Evolutionary conservation across 1,139 yeast species (phyloP).

Genomic region (Saccharomyces hybrid): DNA sequence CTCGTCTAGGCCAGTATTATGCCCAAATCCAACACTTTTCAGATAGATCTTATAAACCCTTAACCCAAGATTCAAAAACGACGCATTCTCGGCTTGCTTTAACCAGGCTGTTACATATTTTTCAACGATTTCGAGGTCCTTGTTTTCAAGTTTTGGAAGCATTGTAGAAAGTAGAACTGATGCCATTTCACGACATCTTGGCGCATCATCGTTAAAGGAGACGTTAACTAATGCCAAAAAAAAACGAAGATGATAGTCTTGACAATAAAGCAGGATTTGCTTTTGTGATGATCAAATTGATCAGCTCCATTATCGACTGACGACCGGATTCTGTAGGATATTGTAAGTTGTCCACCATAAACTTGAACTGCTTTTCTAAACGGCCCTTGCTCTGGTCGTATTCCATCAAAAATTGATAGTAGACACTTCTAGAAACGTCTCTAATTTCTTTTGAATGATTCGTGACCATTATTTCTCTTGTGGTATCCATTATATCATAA

Average conservation of each 20-base stretch:
- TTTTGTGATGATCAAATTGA: slow-evolving; percentile 61
- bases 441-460: slow-evolving; percentile 79
- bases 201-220: slow-evolving; percentile 66
- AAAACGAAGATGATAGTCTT: slow-evolving; percentile 65
- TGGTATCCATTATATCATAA: slow-evolving; percentile 79
- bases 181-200: slow-evolving; percentile 86
- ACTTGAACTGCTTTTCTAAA: slow-evolving; percentile 73
- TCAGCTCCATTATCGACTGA: slow-evolving; percentile 81
- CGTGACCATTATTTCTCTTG: slow-evolving; percentile 81
- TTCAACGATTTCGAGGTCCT: slow-evolving; percentile 43
- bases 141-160: slow-evolving; percentile 44
- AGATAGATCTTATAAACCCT: slow-evolving; percentile 63
- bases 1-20: slow-evolving; percentile 36
- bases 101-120: slow-evolving; percentile 66
- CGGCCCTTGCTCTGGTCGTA: slow-evolving; percentile 90
- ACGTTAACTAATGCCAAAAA: slow-evolving; percentile 77
- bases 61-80: slow-evolving; percentile 69
- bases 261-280: slow-evolving; percentile 56
- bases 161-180: slow-evolving; percentile 52
- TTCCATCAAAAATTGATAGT: slow-evolving; percentile 81
- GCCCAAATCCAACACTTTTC: slow-evolving; percentile 42
- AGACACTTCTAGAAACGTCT: slow-evolving; percentile 77
- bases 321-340: slow-evolving; percentile 87
- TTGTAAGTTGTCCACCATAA: slow-evolving; percentile 71
- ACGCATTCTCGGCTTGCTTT: slow-evolving; percentile 43